Evolutionary conservation across 768 basidiomycete species (phyloP).

Genomic region (Chalciporus chontae): DNA sequence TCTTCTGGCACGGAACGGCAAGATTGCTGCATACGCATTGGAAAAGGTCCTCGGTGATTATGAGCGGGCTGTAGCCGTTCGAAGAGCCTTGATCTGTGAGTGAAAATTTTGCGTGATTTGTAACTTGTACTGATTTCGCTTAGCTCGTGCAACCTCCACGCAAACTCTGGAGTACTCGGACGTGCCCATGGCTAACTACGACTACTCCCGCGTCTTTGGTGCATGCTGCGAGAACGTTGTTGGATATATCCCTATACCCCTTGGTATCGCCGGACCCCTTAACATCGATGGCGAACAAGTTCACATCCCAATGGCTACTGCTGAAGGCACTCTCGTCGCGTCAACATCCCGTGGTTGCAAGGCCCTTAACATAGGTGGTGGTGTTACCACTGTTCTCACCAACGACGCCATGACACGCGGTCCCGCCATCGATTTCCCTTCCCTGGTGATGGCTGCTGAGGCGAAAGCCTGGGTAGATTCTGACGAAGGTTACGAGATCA

Average conservation of each 20-base stretch:
- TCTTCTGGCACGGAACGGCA: conserved; percentile 81
- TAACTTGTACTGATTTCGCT: conserved; percentile 3
- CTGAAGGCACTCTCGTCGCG: conserved; percentile 98
- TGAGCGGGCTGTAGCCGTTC: conserved; percentile 81
- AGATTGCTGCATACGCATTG: conserved; percentile 91
- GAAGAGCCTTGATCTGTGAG: conserved; percentile 89
- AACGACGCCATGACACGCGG: conserved; percentile 98
- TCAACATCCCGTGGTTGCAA: conserved; percentile 98
- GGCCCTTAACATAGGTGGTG: conserved; percentile 93
- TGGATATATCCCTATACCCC: conserved; percentile 93
- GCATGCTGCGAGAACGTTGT: conserved; percentile 99
- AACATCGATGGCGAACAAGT: conserved; percentile 80
- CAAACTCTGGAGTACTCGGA: conserved; percentile 81
- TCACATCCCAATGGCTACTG: conserved; percentile 98
- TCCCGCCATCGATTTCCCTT: conserved; percentile 96
- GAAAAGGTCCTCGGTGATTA: conserved; percentile 92
- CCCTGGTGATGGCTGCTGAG: conserved; percentile 70
- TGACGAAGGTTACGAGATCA: conserved; percentile 67
- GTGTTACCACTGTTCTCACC: conserved; percentile 89
- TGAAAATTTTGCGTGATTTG: neutral
- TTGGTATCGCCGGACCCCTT: conserved; percentile 95
- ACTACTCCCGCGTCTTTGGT: conserved; percentile 90
- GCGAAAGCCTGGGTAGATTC: conserved; percentile 88
- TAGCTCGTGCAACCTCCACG: conserved; percentile 82
- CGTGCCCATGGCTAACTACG: conserved; percentile 81